These are phyloP conservation scores for Calonectria ilicicola DNA, from an alignment of 2,329 filamentous ascomycete species.

Conservation along the genomic window DNA sequence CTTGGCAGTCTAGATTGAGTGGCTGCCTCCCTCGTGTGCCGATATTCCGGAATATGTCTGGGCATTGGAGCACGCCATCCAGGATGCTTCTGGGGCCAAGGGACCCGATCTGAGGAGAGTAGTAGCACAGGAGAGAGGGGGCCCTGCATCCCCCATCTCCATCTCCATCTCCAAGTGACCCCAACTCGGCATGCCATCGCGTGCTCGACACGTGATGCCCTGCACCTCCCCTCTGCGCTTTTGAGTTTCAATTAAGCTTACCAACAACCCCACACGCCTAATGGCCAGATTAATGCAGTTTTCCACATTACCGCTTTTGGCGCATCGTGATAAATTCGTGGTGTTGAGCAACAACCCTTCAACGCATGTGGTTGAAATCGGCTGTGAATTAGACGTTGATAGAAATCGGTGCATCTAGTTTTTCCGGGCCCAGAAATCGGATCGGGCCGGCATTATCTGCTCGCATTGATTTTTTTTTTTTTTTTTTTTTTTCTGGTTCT, in stretches of 20 bases:
- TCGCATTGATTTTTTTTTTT: not conserved
- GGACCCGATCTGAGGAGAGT: not conserved
- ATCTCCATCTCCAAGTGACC: not conserved
- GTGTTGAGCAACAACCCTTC: not conserved
- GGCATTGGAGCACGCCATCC: constrained; percentile 5
- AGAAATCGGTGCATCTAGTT: not conserved
- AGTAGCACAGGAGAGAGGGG: too few species aligned
- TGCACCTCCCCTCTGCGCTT: constrained; percentile 6
- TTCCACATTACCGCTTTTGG: not conserved
- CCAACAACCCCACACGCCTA: constrained; percentile 2
- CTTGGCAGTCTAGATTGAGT: constrained; percentile 22
- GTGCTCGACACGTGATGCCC: constrained; percentile 14
- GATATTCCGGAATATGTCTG: constrained; percentile 14
- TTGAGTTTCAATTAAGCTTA: constrained; percentile 28
- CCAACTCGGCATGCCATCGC: constrained; percentile 8
- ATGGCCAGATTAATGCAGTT: not conserved
- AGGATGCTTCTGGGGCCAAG: not conserved
- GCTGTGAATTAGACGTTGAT: not conserved
- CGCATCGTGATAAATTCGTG: not conserved
- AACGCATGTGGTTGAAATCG: not conserved
- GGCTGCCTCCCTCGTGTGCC: constrained; percentile 17
- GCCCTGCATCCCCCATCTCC: not conserved
- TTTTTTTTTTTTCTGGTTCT: not conserved
- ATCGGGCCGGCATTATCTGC: not conserved
- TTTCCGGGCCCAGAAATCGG: not conserved